phyloP scores from a whole-genome alignment of 352 stramenopile genomes.

The Phytophthora europaea region DNA sequence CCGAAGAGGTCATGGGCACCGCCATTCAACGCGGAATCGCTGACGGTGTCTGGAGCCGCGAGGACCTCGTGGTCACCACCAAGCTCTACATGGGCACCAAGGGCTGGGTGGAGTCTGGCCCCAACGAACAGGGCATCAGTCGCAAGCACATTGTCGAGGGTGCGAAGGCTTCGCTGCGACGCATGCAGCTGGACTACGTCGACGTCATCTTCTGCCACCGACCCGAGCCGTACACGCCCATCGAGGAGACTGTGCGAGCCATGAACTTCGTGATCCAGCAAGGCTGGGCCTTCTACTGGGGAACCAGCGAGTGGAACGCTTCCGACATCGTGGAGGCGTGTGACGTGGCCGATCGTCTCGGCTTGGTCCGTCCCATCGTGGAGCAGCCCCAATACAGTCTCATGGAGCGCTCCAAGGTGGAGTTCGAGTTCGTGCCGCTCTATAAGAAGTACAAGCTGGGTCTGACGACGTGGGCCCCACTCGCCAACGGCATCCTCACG shows the following conservation, averaged over 20 bases:
- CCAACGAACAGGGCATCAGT: slow-evolving; percentile 26
- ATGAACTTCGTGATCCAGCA: slow-evolving; percentile 22
- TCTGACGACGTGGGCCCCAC: slow-evolving; percentile 38
- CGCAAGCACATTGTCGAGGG: slow-evolving; percentile 43
- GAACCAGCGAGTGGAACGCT: slow-evolving; percentile 36
- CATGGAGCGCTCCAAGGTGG: slow-evolving; percentile 61
- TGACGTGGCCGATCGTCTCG: slow-evolving; percentile 41
- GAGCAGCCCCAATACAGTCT: slow-evolving; percentile 72
- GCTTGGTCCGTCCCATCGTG: slow-evolving; percentile 44
- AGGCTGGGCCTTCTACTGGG: slow-evolving; percentile 27
- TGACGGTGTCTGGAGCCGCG: slow-evolving; percentile 25
- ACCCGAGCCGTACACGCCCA: slow-evolving; percentile 32
- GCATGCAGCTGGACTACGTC: slow-evolving; percentile 38
- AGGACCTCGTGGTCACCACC: slow-evolving; percentile 47
- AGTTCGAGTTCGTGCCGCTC: slow-evolving; percentile 60
- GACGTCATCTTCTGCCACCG: slow-evolving; percentile 60
- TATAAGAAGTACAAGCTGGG: slow-evolving; percentile 44
- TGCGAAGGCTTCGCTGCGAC: slow-evolving; percentile 36
- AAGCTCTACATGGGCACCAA: slow-evolving; percentile 49
- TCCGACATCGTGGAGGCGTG: slow-evolving; percentile 62
- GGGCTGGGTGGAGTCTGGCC: neutral
- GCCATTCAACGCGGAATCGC: slow-evolving; percentile 20
- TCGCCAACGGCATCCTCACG: slow-evolving; percentile 66
- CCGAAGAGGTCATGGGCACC: slow-evolving; percentile 19
- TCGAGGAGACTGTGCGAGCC: slow-evolving; percentile 18